Percentiles rank a stretch among this genome's conserved stretches.
These are phyloP conservation scores for Cladosporium sp. DNA, from an alignment of 2,329 filamentous ascomycete genomes.

Conservation along the genomic window DNA sequence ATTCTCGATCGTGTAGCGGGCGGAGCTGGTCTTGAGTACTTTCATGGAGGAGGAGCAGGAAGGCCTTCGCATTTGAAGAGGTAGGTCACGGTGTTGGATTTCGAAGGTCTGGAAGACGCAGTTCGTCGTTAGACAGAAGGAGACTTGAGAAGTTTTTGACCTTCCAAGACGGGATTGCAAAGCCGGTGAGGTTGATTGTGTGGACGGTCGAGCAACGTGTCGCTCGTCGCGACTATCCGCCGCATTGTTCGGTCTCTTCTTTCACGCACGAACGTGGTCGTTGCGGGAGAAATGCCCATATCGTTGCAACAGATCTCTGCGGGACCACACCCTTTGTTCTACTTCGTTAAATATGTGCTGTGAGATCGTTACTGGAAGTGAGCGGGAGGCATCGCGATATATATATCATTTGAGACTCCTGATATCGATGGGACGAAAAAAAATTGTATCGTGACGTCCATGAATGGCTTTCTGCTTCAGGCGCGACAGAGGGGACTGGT, in stretches of 20 bases:
- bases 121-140: too few species aligned
- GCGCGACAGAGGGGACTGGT: background rate
- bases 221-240: background rate
- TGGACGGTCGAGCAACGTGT: too few species aligned
- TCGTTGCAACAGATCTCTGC: background rate
- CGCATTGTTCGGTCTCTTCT: background rate
- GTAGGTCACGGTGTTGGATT: too few species aligned
- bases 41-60: too few species aligned
- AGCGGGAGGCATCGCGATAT: background rate
- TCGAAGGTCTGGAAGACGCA: too few species aligned
- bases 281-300: background rate
- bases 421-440: background rate
- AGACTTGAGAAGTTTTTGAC: background rate
- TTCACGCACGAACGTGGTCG: background rate
- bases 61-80: too few species aligned
- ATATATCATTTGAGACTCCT: background rate
- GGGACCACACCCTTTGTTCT: background rate
- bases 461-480: background rate
- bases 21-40: too few species aligned
- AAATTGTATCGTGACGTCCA: background rate
- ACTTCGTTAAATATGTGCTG: background rate
- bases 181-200: background rate
- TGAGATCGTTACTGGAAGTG: background rate
- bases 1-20: too few species aligned
- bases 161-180: background rate